Percentiles rank a stretch among this genome's conserved stretches.
Conservation (phyloP, 768 basidiomycete genomes). For the Leccinum longicurvipes region DNA sequence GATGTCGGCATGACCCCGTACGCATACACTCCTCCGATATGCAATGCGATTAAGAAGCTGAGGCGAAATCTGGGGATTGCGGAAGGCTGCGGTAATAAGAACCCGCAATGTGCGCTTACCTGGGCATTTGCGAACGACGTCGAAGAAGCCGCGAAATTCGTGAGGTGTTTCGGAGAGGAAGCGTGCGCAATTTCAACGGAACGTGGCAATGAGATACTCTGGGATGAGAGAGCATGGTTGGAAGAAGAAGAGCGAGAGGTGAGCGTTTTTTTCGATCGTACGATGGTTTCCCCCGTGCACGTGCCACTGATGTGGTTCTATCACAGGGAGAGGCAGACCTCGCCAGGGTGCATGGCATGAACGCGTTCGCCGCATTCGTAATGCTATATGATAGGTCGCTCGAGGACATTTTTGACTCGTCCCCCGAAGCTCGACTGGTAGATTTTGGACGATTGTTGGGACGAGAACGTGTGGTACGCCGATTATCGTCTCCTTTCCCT, state of each 20-base stretch:
- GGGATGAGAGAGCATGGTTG: slow-evolving; percentile 65
- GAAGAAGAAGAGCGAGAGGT: slow-evolving; percentile 55
- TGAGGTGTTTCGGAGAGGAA: slow-evolving; percentile 56
- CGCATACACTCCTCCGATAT: slow-evolving; percentile 62
- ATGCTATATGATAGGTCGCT: slow-evolving; percentile 54
- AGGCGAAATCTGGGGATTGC: slow-evolving; percentile 59
- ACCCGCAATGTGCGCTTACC: slow-evolving; percentile 39
- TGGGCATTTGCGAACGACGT: slow-evolving; percentile 64
- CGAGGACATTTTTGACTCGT: slow-evolving; percentile 53
- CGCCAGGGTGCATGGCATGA: slow-evolving; percentile 58
- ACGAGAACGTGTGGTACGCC: slow-evolving; percentile 49
- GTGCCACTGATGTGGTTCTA: slow-evolving; percentile 10
- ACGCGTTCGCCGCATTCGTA: slow-evolving; percentile 63
- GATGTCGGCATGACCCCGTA: slow-evolving; percentile 21
- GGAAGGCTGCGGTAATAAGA: slow-evolving; percentile 55
- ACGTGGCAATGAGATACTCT: slow-evolving; percentile 38
- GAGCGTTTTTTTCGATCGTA: slow-evolving; percentile 10
- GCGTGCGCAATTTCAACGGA: slow-evolving; percentile 45
- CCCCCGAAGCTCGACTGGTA: slow-evolving; percentile 44
- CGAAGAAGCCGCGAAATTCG: slow-evolving; percentile 52
- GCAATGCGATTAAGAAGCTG: slow-evolving; percentile 70
- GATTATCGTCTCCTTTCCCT: not conserved
- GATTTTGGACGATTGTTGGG: slow-evolving; percentile 49
- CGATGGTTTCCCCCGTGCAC: slow-evolving; percentile 6
- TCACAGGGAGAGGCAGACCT: slow-evolving; percentile 61